Evolutionary conservation across 257 asterid genomes (phyloP).

Genomic region (Solanum ahanhuiri): DNA sequence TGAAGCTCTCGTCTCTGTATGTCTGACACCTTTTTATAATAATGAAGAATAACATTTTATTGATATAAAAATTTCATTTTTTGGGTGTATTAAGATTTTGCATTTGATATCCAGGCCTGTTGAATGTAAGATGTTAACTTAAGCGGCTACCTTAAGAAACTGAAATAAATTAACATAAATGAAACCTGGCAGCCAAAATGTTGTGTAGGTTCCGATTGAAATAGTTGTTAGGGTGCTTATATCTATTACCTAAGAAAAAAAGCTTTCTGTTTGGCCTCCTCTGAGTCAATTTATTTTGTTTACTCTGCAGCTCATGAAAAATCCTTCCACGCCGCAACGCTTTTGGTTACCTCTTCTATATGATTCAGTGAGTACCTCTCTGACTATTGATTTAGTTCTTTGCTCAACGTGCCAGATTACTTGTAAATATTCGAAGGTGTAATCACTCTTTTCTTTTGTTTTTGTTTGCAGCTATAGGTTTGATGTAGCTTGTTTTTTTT

Average conservation of each 20-base stretch:
- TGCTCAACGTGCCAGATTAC: neutral
- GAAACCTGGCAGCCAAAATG: neutral
- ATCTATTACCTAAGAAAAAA: neutral
- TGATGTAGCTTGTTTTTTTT: neutral
- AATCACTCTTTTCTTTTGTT: neutral
- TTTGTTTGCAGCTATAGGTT: neutral
- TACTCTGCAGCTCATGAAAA: conserved; percentile 77
- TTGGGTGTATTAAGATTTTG: neutral
- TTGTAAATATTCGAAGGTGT: neutral
- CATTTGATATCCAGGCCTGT: neutral
- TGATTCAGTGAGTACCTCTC: conserved; percentile 57
- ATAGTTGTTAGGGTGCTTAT: neutral
- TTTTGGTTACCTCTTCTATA: conserved; percentile 81
- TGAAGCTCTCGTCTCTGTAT: conserved; percentile 68
- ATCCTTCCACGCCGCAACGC: conserved; percentile 82
- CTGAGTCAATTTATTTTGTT: neutral
- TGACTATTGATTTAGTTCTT: neutral
- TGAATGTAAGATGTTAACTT: neutral
- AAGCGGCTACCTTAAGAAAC: neutral
- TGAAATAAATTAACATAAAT: too few relatives aligned
- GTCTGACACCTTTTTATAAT: conserved; percentile 12
- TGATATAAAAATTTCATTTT: neutral
- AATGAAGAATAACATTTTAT: conserved; percentile 4
- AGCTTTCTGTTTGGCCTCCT: neutral
- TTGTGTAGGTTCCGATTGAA: neutral